Conservation (phyloP, 352 stramenopile genomes). For the Chrysophaeum taylorii region DNA sequence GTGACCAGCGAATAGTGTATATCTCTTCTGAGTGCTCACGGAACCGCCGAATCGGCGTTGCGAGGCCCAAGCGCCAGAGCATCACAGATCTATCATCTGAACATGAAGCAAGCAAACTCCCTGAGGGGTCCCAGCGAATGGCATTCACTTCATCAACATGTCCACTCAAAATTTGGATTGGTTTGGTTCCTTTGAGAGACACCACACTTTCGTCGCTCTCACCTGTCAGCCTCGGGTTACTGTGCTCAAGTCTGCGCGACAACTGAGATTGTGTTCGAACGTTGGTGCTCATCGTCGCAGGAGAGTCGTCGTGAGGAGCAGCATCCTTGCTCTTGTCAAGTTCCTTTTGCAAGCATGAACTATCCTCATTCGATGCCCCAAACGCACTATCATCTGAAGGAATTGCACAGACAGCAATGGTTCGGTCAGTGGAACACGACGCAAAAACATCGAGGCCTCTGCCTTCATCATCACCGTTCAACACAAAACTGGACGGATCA, state of each 20-base stretch:
- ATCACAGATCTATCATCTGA: conserved; percentile 96
- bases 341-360: too few relatives aligned
- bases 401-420: conserved; percentile 34
- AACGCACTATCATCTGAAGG: not conserved
- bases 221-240: too few relatives aligned
- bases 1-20: conserved; percentile 81
- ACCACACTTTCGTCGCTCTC: too few relatives aligned
- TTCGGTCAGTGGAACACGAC: conserved; percentile 82
- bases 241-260: too few relatives aligned
- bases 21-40: conserved; percentile 79
- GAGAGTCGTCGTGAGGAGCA: too few relatives aligned
- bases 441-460: conserved; percentile 70
- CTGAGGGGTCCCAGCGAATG: conserved; percentile 91
- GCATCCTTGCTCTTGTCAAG: too few relatives aligned
- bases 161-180: conserved; percentile 67
- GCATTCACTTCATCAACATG: conserved; percentile 96
- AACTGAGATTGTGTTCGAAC: too few relatives aligned
- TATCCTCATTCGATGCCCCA: not conserved
- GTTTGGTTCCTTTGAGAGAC: too few relatives aligned
- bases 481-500: too few relatives aligned
- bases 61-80: conserved; percentile 72
- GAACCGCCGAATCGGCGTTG: conserved; percentile 32
- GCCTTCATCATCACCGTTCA: not conserved
- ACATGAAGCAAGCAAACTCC: conserved; percentile 81
- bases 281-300: too few relatives aligned